phyloP scores from a whole-genome alignment of 108 stramenopile genomes.

The Chaetoceros tenuissimus region DNA sequence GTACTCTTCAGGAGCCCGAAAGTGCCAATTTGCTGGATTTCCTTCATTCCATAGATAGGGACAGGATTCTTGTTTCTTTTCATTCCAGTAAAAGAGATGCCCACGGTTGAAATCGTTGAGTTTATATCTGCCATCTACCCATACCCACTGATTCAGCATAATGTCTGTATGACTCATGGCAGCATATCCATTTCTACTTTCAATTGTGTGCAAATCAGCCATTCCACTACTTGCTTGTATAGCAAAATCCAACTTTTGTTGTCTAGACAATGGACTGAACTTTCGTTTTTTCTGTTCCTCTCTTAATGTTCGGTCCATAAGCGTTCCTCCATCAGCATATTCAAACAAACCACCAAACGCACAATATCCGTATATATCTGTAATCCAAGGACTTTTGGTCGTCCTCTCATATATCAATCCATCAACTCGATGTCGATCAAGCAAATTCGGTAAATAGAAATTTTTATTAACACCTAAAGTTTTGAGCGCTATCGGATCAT shows the following conservation, averaged over 20 bases:
- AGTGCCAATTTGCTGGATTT: background rate
- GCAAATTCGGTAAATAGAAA: slow-evolving; percentile 24
- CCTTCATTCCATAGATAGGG: slow-evolving; percentile 3
- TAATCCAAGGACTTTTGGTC: slow-evolving; percentile 40
- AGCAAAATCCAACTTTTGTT: background rate
- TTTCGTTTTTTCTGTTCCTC: background rate
- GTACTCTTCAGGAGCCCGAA: slow-evolving; percentile 69
- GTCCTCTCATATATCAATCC: slow-evolving; percentile 73
- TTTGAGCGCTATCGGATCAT: slow-evolving; percentile 30
- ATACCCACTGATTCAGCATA: slow-evolving; percentile 7
- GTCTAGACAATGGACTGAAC: background rate
- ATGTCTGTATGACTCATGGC: slow-evolving; percentile 17
- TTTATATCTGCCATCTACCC: slow-evolving; percentile 9
- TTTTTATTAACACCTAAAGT: slow-evolving; percentile 41
- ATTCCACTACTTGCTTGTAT: background rate
- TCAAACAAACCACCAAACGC: slow-evolving; percentile 53
- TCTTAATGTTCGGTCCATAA: background rate
- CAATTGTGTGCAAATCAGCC: background rate
- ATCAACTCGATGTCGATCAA: slow-evolving; percentile 58
- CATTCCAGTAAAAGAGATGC: slow-evolving; percentile 11
- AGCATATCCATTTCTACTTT: background rate
- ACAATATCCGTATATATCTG: slow-evolving; percentile 73
- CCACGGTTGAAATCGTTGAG: slow-evolving; percentile 22
- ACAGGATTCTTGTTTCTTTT: background rate
- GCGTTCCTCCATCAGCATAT: slow-evolving; percentile 39